Evolutionary conservation across 1,284 basidiomycete species (phyloP).

Genomic region (Heimioporus punctisporus): DNA sequence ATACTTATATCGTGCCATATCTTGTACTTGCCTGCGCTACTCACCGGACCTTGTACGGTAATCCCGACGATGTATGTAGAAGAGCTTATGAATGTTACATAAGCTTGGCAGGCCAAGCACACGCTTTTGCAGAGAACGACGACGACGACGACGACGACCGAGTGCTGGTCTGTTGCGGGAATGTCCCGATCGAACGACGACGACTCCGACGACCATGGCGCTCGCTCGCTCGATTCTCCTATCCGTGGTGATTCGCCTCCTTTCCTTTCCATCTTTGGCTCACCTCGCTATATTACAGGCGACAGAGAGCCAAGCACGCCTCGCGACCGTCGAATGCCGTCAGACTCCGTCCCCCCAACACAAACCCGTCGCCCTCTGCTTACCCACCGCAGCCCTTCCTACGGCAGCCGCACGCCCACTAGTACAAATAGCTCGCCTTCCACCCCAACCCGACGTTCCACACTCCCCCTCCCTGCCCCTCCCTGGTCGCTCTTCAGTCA

Average conservation of each 20-base stretch:
- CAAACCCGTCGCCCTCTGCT: constrained; percentile 7
- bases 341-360: constrained; percentile 1
- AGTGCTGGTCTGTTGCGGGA: too few species aligned
- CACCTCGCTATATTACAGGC: constrained; percentile 1
- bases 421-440: constrained; percentile 2
- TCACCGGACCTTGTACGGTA: too few species aligned
- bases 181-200: constrained; percentile 17
- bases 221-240: constrained; percentile 7
- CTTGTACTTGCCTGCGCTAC: constrained; percentile 9
- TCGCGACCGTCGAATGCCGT: constrained; percentile 17
- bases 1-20: constrained; percentile 26
- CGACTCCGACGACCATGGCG: neutral
- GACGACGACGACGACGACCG: too few species aligned
- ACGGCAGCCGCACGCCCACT: neutral
- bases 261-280: constrained; percentile 1
- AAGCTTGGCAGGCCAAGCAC: too few species aligned
- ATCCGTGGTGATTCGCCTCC: constrained; percentile 9
- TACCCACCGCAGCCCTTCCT: constrained; percentile 19
- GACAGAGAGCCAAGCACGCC: constrained; percentile 17
- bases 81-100: too few species aligned
- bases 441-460: constrained; percentile 1
- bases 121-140: too few species aligned
- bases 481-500: constrained; percentile 76
- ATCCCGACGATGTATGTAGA: too few species aligned
- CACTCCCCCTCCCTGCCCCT: constrained; percentile 12